A percentile compares a stretch with the other conserved stretches of the same genome.
Evolutionary conservation across 2,329 filamentous ascomycete species (phyloP).

Genomic region (Gaeumannomyces sp.): DNA sequence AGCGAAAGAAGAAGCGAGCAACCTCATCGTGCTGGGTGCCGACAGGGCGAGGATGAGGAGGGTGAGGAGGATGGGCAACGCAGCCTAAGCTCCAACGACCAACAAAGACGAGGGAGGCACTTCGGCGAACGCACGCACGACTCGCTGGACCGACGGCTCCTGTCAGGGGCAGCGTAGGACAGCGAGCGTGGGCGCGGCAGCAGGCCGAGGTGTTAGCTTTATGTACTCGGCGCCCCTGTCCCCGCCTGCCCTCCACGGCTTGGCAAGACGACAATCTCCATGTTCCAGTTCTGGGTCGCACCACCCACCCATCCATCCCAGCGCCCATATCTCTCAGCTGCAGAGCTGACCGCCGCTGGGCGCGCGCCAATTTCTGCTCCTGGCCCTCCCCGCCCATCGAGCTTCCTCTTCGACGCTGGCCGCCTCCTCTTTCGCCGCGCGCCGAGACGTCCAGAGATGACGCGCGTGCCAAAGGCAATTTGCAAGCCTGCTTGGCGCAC

Average conservation of each 20-base stretch:
- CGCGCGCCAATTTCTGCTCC: too few species aligned
- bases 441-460: not conserved
- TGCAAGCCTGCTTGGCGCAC: conserved; percentile 8
- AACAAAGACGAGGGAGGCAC: too few species aligned
- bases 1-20: conserved; percentile 14
- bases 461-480: conserved; percentile 3
- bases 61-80: not conserved
- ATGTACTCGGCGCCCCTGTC: not conserved
- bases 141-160: not conserved
- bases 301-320: too few species aligned
- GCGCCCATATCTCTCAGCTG: too few species aligned
- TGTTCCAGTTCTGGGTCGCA: too few species aligned
- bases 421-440: not conserved
- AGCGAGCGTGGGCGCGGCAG: too few species aligned
- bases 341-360: too few species aligned
- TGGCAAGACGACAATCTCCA: too few species aligned
- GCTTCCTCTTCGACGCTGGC: not conserved
- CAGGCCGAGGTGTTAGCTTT: not conserved
- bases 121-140: too few species aligned
- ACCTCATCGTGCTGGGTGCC: conserved; percentile 11
- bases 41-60: not conserved
- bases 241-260: too few species aligned
- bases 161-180: not conserved
- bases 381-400: not conserved
- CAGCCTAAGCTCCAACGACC: too few species aligned